Conservation (phyloP, 2,329 filamentous ascomycete species). For the Anthostomella pinea region DNA sequence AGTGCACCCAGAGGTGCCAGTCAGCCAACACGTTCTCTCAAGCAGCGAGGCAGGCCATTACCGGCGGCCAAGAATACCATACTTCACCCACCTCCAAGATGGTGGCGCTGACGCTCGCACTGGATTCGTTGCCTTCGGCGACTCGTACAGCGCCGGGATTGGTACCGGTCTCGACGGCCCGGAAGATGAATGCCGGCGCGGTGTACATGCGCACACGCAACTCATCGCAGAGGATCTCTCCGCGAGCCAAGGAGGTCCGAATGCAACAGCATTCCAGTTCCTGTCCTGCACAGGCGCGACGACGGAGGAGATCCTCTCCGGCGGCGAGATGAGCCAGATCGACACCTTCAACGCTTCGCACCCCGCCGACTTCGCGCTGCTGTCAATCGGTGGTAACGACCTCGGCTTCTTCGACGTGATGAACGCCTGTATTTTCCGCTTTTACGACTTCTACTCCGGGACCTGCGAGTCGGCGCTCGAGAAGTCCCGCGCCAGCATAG, state of each 20-base stretch:
- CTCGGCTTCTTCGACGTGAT: conserved; percentile 49
- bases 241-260: conserved; percentile 20
- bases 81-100: not conserved
- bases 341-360: conserved; percentile 38
- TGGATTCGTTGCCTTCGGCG: conserved; percentile 43
- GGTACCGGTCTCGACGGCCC: conserved; percentile 41
- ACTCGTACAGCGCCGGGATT: conserved; percentile 49
- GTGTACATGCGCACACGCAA: conserved; percentile 39
- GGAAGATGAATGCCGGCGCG: conserved; percentile 42
- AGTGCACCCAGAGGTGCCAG: no score
- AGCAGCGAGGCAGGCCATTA: conserved; percentile 1
- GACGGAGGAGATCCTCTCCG: conserved; percentile 38
- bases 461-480: conserved; percentile 41
- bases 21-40: conserved; percentile 15
- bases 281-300: conserved; percentile 47
- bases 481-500: conserved; percentile 33
- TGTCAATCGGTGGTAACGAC: conserved; percentile 49
- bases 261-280: conserved; percentile 39
- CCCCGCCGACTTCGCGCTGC: conserved; percentile 41
- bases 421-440: conserved; percentile 49
- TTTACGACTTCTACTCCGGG: conserved; percentile 47
- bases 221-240: conserved; percentile 40
- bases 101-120: conserved; percentile 2
- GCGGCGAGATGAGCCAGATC: conserved; percentile 38
- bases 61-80: conserved; percentile 5